A percentile compares a stretch with the other conserved stretches of the same genome.
phyloP scores from a whole-genome alignment of 2,329 filamentous ascomycete species.

The Paecilomyces sp. region DNA sequence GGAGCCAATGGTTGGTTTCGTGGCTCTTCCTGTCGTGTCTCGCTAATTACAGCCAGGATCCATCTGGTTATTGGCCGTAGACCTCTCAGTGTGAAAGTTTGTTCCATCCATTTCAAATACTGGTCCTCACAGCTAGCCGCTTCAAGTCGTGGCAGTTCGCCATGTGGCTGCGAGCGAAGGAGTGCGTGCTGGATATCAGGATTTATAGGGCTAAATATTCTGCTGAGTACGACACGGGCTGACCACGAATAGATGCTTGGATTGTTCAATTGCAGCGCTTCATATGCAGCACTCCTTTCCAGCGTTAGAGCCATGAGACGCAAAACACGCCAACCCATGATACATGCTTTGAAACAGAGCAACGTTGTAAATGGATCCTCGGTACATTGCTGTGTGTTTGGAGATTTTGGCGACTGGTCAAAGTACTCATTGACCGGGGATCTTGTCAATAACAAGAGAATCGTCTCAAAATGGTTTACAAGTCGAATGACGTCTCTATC shows the following conservation, averaged over 20 bases:
- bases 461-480: neutral
- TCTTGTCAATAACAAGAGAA: neutral
- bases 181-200: no score
- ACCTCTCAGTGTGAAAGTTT: neutral
- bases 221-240: neutral
- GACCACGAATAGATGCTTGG: neutral
- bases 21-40: neutral
- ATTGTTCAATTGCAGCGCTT: neutral
- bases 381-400: neutral
- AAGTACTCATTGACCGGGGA: no score
- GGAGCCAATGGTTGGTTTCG: no score
- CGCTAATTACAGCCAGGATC: conserved; percentile 1
- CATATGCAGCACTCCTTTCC: neutral
- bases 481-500: neutral
- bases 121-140: neutral
- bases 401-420: no score
- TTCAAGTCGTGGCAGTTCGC: no score
- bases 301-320: neutral
- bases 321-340: conserved; percentile 1
- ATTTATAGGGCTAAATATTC: no score
- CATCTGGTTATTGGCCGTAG: neutral
- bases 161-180: no score
- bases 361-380: neutral
- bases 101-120: conserved; percentile 1
- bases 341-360: neutral